Conservation (phyloP, 805 yeast genomes). For the Spathaspora sp. region DNA sequence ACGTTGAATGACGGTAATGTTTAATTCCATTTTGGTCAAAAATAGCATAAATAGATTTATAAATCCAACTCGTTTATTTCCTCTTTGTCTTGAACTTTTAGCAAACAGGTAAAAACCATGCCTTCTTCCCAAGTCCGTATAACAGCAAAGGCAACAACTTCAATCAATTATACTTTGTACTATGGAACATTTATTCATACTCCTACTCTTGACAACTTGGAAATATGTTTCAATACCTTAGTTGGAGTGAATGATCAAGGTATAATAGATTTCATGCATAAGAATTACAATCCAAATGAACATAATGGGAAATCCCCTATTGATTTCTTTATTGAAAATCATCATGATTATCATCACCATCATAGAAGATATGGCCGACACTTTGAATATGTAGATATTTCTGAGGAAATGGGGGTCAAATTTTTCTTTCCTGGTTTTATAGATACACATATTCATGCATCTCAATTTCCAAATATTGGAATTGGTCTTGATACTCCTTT, state of each 20-base stretch:
- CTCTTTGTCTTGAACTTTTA: no score
- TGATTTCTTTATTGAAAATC: conserved; percentile 13
- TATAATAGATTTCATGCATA: conserved; percentile 39
- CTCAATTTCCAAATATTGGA: conserved; percentile 43
- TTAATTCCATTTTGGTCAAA: no score
- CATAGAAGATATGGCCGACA: neutral
- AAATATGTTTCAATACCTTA: conserved; percentile 52
- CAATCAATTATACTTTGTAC: conserved; percentile 42
- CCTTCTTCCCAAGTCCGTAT: neutral
- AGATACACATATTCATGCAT: conserved; percentile 45
- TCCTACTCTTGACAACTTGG: conserved; percentile 53
- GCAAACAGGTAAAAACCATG: neutral
- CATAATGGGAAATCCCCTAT: conserved; percentile 11
- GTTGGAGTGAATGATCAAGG: conserved; percentile 65
- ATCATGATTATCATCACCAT: neutral
- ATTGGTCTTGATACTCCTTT: conserved; percentile 83
- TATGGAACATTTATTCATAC: conserved; percentile 75
- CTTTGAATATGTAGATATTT: conserved; percentile 25
- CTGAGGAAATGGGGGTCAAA: conserved; percentile 29
- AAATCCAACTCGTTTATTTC: no score
- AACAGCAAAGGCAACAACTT: conserved; percentile 10
- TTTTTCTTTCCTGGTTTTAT: conserved; percentile 61
- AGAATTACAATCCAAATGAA: conserved; percentile 10
- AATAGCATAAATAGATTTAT: no score
- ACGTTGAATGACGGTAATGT: no score